Base-by-base conservation (phyloP, 768 basidiomycete genomes). In the Panaeolus cyanescens region DNA sequence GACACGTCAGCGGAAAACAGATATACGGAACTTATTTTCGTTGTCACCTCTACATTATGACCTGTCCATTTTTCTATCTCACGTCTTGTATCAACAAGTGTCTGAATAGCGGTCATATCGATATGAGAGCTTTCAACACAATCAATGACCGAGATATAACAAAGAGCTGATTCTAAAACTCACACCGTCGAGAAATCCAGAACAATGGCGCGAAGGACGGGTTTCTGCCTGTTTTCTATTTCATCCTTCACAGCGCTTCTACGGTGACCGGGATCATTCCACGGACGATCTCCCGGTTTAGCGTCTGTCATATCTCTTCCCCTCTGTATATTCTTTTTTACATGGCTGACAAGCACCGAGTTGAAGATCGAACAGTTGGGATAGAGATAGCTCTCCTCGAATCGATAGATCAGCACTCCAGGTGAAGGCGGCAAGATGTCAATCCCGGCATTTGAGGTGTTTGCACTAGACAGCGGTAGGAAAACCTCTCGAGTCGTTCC, bases 221-320 rank as follows among this genome's bases (percentile, higher is more conserved):
- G 93, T 68, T 83, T 86, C 67, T 74, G 75, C 28, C 77, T 69
- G 62, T 91, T 84, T 15, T 75, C 77, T 53, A 67, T 74, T 62
- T 80, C 83, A 37, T 87, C 85, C 25, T 77, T 81, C 0, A 68
- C 77, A 0, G 74, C 75, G 5, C 79, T 77, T 13, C 81, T 79
- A 17, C 80, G 78, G 54, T 92, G 91, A 28, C 93, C 93, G 8
- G 92, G 88, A 67, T 97, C 95, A 70, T 99, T 99, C 96, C 96
- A 99, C 12, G 93, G 84, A 40, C 95, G 86, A 71, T 96, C 94
- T 62, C 83, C 79, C 42, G 85, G 74, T 59, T 75, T 83, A 63
- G 93, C 78, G n/a, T 75, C 68, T 56, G 81, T 80, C 73, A 91
- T 80, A 72, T 96, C 91, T 67, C 81, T 84, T 19, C 93, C 95